Evolutionary conservation across 2,329 filamentous ascomycete genomes (phyloP).

Genomic region (Paraphaeosphaeria sporulosa): DNA sequence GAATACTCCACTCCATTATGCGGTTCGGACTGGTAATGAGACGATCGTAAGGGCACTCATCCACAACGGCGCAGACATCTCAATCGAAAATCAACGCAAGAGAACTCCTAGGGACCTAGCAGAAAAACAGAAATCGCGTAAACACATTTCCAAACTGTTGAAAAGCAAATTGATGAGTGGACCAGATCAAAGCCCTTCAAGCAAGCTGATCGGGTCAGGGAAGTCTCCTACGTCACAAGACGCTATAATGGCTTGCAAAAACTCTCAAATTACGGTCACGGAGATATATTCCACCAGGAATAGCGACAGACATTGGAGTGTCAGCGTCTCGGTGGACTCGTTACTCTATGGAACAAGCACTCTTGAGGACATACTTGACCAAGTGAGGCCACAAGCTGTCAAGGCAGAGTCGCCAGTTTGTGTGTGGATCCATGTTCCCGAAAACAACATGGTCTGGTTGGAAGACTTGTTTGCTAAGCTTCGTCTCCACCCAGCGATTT

Average conservation of each 20-base stretch:
- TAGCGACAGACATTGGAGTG: constrained; percentile 14
- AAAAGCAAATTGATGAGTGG: constrained; percentile 17
- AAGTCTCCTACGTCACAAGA: constrained; percentile 3
- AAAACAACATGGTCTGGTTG: constrained; percentile 19
- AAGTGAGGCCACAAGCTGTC: constrained; percentile 14
- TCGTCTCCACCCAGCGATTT: constrained; percentile 12
- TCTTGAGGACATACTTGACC: constrained; percentile 10
- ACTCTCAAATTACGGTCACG: constrained; percentile 16
- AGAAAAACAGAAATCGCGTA: constrained; percentile 11
- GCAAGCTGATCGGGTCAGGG: constrained; percentile 10
- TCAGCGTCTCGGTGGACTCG: constrained; percentile 12
- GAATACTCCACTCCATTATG: constrained; percentile 17
- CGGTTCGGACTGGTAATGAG: constrained; percentile 13
- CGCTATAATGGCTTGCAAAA: constrained; percentile 14
- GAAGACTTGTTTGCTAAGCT: constrained; percentile 20
- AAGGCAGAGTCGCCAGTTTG: constrained; percentile 3
- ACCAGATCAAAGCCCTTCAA: constrained; percentile 7
- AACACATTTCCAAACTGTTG: constrained; percentile 10
- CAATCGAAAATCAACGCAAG: constrained; percentile 13
- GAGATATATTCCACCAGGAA: constrained; percentile 14
- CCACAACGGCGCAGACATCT: constrained; percentile 13
- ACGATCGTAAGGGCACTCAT: constrained; percentile 12
- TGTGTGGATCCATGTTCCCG: constrained; percentile 19
- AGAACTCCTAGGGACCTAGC: constrained; percentile 16
- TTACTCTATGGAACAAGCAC: constrained; percentile 14